phyloP scores from a whole-genome alignment of 176 grass and related monocot genomes.

The Cenchrus fungigraminus region DNA sequence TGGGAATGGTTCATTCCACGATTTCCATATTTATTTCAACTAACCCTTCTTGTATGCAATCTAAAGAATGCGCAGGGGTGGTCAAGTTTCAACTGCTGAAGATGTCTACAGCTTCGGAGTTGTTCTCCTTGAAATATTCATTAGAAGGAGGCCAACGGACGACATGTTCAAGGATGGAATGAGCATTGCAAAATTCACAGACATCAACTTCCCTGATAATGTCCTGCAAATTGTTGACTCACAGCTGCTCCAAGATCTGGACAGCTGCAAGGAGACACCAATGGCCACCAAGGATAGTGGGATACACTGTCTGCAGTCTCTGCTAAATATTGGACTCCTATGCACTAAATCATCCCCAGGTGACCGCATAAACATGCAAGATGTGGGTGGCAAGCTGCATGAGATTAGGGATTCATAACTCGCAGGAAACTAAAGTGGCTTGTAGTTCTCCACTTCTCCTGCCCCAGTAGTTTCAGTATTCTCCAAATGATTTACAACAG shows the following conservation, averaged over 20 bases:
- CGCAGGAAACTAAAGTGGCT: not conserved
- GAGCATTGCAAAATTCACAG: conserved; percentile 17
- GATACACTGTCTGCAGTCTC: not conserved
- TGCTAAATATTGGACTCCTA: not conserved
- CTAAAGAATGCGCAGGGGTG: not conserved
- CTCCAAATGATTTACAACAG: too few relatives aligned
- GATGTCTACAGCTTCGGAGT: conserved; percentile 41
- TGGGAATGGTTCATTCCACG: too few relatives aligned
- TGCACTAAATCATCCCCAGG: not conserved
- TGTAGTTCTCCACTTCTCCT: too few relatives aligned
- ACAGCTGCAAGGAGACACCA: too few relatives aligned
- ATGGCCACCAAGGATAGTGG: too few relatives aligned
- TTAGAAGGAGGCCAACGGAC: conserved; percentile 5
- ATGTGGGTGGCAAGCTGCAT: conserved; percentile 6
- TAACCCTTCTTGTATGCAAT: too few relatives aligned
- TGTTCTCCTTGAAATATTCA: conserved; percentile 29
- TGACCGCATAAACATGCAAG: conserved; percentile 5
- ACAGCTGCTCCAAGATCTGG: conserved; percentile 2
- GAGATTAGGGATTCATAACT: conserved; percentile 14
- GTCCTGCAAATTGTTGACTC: conserved; percentile 13
- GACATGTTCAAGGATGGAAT: conserved; percentile 9
- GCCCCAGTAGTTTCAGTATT: not conserved
- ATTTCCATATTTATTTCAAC: too few relatives aligned
- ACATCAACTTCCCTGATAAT: conserved; percentile 2
- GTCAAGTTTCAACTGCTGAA: not conserved